Base-by-base conservation (phyloP, 768 basidiomycete species). In the Boletus speciosus region DNA sequence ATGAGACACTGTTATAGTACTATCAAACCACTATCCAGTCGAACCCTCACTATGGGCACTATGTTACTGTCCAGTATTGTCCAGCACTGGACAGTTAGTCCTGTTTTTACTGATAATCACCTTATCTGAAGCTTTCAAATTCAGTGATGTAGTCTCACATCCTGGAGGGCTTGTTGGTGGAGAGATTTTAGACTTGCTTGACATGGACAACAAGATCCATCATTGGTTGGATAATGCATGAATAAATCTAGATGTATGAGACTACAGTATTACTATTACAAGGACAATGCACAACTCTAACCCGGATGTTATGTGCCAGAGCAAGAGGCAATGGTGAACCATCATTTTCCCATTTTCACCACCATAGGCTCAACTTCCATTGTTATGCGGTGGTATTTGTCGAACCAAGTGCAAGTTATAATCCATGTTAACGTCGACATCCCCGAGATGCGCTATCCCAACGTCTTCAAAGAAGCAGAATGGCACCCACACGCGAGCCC, bases 401-500 rank as follows among this genome's bases (percentile, higher is more conserved):
- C 38, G 19, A 11, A 12, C 29, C 29, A 29, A 9, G 29, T 29
- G 7, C 19, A 21, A 21, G 39, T 21, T 11, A 39, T 21, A 11
- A 3, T 21, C 12, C 39, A 23, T 12, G 2, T 9, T n/a, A n/a
- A 38, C 19, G 12, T 21, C 5, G 19, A 39, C 0, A 15, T 23
- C 21, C 21, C 14, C 12, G 40, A 41, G 2, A 41, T 23, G 4
- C 14, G 1, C 42, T 16, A 10, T 6, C 42, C 27, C 3, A 6
- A 29, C 9, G 14, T 27, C 32, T 19, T 64, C 41, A 66, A 6
- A 66, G 46, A n/a, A 66, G 46, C 0, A 27, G 41, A n/a, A 67
- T 61, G 3, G 48, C 66, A 7, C 79, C 78, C 8, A 68, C 62
- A 32, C 79, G 60, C 57, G 74, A 74, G 6, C 77, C 77, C 37